A percentile compares a stretch with the other conserved stretches of the same genome.
Evolutionary conservation across 805 yeast species (phyloP).

Genomic region (Geotrichum ghanense): DNA sequence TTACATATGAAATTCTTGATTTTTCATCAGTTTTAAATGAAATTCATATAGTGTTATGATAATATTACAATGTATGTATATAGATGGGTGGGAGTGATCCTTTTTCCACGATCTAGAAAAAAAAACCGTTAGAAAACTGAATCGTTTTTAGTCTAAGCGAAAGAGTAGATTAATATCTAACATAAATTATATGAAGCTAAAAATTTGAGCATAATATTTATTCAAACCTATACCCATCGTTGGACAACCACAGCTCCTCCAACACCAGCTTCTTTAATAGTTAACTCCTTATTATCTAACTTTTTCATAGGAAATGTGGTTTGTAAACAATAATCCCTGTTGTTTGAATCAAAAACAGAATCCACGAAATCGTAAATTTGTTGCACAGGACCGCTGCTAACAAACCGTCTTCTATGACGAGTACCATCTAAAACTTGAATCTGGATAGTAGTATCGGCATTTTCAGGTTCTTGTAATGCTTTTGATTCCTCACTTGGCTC

Average conservation of each 20-base stretch:
- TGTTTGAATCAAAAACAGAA: conserved; percentile 29
- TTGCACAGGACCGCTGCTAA: conserved; percentile 52
- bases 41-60: too few species aligned
- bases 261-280: conserved; percentile 66
- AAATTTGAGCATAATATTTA: background rate
- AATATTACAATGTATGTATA: too few species aligned
- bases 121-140: too few species aligned
- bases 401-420: conserved; percentile 51
- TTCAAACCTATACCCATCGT: conserved; percentile 47
- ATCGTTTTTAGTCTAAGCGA: too few species aligned
- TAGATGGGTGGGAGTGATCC: too few species aligned
- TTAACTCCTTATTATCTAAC: conserved; percentile 43
- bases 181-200: too few species aligned
- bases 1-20: too few species aligned
- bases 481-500: conserved; percentile 11
- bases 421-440: conserved; percentile 77
- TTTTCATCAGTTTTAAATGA: too few species aligned
- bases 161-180: too few species aligned
- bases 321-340: conserved; percentile 52
- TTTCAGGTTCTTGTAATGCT: conserved; percentile 15
- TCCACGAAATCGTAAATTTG: conserved; percentile 60
- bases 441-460: conserved; percentile 68
- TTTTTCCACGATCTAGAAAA: too few species aligned
- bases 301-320: conserved; percentile 76
- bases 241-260: conserved; percentile 82